Base-by-base conservation (phyloP, 2,329 filamentous ascomycete genomes). In the Microsporum audouinii region DNA sequence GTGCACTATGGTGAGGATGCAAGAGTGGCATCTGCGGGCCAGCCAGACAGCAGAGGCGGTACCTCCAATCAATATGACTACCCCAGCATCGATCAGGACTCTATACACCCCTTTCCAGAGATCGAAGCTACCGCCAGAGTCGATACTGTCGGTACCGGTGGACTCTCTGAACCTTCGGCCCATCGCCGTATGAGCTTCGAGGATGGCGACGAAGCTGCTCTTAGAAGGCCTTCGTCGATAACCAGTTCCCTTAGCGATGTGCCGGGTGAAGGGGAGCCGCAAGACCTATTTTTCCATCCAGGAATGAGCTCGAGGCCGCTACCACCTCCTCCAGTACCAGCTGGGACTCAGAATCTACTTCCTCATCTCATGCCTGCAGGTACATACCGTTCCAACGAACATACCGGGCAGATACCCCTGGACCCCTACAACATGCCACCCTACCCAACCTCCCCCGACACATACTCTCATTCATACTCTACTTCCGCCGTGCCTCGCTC, bases 271-370 rank as follows among this genome's bases (percentile, higher is more conserved):
- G 85, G 88, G 49, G 89, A 91, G 61, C 89, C 90, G 64, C 88
- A 88, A 17, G 94, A 96, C 68, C 85, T 97, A 70, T 96, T 96
- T 71, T 99, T 95, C 72, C 91, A 97, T 68, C 91, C 91, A 17
- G 89, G 89, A 43, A 84, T 91, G 70, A 74, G 71, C 77, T 78
- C 75, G 67, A 79, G 79, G 58, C 85, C 84, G 59, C 72, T 87
- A 53, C 82, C 84, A 68, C 79, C 84, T 77, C 75, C 91, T 75
- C 73, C 87, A 78, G 69, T 88, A 77, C 66, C 83, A 3, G 70
- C 77, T 34, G 78, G 75, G 53, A 77, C 77, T 5, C 78, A 78
- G 64, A 76, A 71, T 47, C 68, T 73, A 53, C 73, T 75, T 41
- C 74, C 78, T 34, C 77, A 79, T 66, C 66, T 81, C 55, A 75